Evolutionary conservation across 768 basidiomycete species (phyloP).

Genomic region (Boletellus ananiceps): DNA sequence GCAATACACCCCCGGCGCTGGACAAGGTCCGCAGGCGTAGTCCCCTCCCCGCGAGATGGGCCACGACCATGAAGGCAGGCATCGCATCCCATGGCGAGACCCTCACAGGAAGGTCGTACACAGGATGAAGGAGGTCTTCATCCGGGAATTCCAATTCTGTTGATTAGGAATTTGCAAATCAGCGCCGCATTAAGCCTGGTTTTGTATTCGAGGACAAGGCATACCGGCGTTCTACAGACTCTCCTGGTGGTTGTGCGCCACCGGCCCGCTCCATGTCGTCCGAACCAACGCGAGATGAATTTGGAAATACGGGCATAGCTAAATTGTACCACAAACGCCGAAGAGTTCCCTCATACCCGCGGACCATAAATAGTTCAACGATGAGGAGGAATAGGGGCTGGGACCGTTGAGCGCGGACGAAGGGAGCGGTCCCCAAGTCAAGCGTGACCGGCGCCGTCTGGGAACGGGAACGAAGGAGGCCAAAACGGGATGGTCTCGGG

Average conservation of each 20-base stretch:
- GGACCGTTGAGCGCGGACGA: neutral
- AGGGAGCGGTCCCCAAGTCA: neutral
- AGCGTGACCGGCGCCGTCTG: neutral
- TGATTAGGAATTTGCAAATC: neutral
- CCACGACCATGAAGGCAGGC: neutral
- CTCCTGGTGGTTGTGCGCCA: neutral
- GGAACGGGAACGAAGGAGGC: constrained; percentile 1
- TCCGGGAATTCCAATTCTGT: neutral
- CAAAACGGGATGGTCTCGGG: constrained; percentile 1
- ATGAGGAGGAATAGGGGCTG: neutral
- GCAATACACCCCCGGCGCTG: neutral
- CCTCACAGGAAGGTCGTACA: neutral
- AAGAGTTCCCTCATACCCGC: neutral
- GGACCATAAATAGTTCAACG: neutral
- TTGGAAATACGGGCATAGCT: neutral
- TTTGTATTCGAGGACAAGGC: neutral
- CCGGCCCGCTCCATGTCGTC: neutral
- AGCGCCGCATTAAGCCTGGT: neutral
- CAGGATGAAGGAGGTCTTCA: neutral
- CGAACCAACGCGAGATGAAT: neutral
- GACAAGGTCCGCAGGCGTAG: neutral
- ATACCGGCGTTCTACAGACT: too few relatives aligned
- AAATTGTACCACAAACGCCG: neutral
- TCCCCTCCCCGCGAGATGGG: neutral
- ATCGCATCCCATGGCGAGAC: neutral